These are phyloP conservation scores for Ceratocystis lukuohia DNA, from an alignment of 2,329 filamentous ascomycete species.

Conservation along the genomic window DNA sequence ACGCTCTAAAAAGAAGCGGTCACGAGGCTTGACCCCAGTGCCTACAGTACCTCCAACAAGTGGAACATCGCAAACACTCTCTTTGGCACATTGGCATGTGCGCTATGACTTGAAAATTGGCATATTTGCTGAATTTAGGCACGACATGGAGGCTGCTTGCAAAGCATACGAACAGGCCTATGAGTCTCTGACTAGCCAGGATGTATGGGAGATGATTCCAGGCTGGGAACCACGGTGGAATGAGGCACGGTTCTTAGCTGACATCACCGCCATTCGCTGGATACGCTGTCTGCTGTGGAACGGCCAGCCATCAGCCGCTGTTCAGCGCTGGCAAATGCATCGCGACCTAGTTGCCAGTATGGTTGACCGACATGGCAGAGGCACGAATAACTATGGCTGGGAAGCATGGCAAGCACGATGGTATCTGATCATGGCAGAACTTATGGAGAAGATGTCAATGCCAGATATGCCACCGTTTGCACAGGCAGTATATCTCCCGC, in stretches of 20 bases:
- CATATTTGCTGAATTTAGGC: conserved; percentile 80
- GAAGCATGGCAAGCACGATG: conserved; percentile 79
- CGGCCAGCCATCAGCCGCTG: conserved; percentile 63
- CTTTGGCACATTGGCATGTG: conserved; percentile 77
- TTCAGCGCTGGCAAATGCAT: conserved; percentile 68
- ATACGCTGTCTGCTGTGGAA: conserved; percentile 74
- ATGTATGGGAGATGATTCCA: conserved; percentile 77
- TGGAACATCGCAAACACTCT: conserved; percentile 75
- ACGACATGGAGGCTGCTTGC: conserved; percentile 78
- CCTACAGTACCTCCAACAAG: conserved; percentile 72
- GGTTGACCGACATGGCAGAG: conserved; percentile 69
- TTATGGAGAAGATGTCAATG: conserved; percentile 42
- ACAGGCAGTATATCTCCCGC: conserved; percentile 36
- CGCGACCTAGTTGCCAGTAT: conserved; percentile 60
- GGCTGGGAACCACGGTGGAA: conserved; percentile 87
- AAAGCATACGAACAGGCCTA: conserved; percentile 81
- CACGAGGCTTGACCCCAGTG: conserved; percentile 61
- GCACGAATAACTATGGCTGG: conserved; percentile 83
- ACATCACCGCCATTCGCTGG: conserved; percentile 65
- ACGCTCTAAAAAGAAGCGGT: conserved; percentile 76
- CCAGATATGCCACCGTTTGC: conserved; percentile 36
- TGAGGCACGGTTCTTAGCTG: conserved; percentile 77
- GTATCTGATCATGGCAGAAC: conserved; percentile 48
- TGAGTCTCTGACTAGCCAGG: conserved; percentile 64
- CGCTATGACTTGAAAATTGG: conserved; percentile 91